Conservation (phyloP, 345 rosid species). For the Dimocarpus longan region DNA sequence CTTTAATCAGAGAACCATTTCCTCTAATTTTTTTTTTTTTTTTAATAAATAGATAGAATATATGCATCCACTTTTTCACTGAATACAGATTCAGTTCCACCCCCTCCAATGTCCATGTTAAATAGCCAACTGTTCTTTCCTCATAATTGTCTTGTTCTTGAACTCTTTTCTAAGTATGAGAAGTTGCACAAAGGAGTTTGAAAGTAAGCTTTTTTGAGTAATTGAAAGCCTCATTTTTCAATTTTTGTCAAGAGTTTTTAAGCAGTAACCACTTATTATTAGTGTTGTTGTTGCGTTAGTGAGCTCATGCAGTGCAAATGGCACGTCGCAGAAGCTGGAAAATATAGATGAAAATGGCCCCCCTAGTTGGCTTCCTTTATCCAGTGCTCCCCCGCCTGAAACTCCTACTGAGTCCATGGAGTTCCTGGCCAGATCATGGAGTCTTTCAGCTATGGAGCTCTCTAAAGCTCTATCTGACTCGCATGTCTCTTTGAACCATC, state of each 20-base stretch:
- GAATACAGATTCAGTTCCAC: neutral
- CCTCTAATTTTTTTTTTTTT: neutral
- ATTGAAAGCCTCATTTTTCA: neutral
- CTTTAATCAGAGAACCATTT: constrained; percentile 25
- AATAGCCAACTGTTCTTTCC: constrained; percentile 33
- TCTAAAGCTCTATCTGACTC: constrained; percentile 68
- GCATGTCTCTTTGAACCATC: constrained; percentile 27
- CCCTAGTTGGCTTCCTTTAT: constrained; percentile 38
- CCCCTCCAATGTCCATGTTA: constrained; percentile 20
- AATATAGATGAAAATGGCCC: constrained; percentile 77
- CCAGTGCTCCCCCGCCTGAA: constrained; percentile 62
- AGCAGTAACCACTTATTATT: neutral
- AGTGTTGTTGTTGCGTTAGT: constrained; percentile 31
- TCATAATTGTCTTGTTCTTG: constrained; percentile 22
- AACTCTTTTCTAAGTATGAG: constrained; percentile 23
- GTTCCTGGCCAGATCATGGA: constrained; percentile 97
- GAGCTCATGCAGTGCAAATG: constrained; percentile 43
- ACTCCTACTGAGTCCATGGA: constrained; percentile 95
- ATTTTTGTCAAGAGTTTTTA: neutral
- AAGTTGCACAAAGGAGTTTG: constrained; percentile 29
- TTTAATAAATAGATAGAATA: constrained; percentile 7
- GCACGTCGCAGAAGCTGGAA: constrained; percentile 53
- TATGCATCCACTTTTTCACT: neutral
- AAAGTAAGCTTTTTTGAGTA: constrained; percentile 22
- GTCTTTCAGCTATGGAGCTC: constrained; percentile 84